Evolutionary conservation across 1,284 basidiomycete genomes (phyloP).

Genomic region (Moesziomyces parantarcticus): DNA sequence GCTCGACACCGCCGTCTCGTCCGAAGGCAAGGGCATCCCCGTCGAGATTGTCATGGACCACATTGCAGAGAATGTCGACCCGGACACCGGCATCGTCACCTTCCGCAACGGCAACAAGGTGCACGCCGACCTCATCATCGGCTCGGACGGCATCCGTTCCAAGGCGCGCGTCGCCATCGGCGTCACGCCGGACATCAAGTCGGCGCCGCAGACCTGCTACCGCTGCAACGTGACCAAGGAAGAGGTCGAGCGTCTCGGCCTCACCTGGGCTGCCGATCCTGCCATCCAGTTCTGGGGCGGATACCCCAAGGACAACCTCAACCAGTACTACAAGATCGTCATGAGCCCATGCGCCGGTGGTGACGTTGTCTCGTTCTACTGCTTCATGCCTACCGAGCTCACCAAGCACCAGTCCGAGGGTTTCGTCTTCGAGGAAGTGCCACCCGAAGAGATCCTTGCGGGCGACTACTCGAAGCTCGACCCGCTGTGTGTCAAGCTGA

Average conservation of each 20-base stretch:
- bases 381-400: constrained; percentile 63
- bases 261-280: constrained; percentile 66
- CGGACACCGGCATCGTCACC: constrained; percentile 67
- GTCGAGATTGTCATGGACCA: constrained; percentile 66
- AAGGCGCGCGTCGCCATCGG: constrained; percentile 58
- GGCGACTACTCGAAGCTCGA: constrained; percentile 66
- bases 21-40: constrained; percentile 58
- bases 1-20: constrained; percentile 59
- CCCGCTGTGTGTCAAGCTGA: constrained; percentile 64
- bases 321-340: constrained; percentile 69
- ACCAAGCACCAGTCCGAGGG: constrained; percentile 69
- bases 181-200: constrained; percentile 51
- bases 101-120: constrained; percentile 72
- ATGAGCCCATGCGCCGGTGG: constrained; percentile 67
- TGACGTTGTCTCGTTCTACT: constrained; percentile 68
- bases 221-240: constrained; percentile 67
- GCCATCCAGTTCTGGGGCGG: constrained; percentile 70
- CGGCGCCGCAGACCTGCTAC: constrained; percentile 69
- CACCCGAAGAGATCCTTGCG: constrained; percentile 66
- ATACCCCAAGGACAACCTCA: constrained; percentile 37
- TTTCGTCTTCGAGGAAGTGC: constrained; percentile 66
- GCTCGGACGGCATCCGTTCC: constrained; percentile 73
- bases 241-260: constrained; percentile 65
- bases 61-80: constrained; percentile 66
- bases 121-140: constrained; percentile 74